Conservation (phyloP, 805 yeast species). For the Wickerhamomyces tratensis region DNA sequence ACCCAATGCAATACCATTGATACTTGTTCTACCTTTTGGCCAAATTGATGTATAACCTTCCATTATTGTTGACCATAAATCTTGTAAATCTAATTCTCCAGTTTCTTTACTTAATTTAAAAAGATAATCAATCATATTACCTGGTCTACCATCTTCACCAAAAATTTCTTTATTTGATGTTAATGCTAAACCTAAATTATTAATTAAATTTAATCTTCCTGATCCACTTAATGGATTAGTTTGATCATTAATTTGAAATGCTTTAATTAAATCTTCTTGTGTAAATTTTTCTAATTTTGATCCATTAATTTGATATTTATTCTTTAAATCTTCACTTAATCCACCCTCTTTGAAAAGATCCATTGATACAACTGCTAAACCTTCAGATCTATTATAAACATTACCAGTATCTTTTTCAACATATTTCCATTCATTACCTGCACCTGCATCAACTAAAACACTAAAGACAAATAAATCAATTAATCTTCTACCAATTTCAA, state of each 20-base stretch:
- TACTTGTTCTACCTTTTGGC: slow-evolving; percentile 47
- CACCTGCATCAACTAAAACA: slow-evolving; percentile 60
- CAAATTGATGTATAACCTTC: slow-evolving; percentile 47
- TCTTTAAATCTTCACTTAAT: slow-evolving; percentile 26
- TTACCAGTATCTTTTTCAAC: slow-evolving; percentile 25
- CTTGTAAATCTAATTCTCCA: slow-evolving; percentile 29
- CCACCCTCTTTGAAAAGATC: slow-evolving; percentile 42
- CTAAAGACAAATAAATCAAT: slow-evolving; percentile 51
- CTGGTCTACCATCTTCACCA: slow-evolving; percentile 39
- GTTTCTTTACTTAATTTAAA: slow-evolving; percentile 12
- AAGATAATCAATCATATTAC: slow-evolving; percentile 43
- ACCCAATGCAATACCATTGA: slow-evolving; percentile 44
- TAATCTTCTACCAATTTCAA: slow-evolving; percentile 42
- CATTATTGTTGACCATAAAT: slow-evolving; percentile 47
- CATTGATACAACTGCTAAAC: slow-evolving; percentile 51
- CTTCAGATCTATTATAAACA: slow-evolving; percentile 42
- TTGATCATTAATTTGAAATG: slow-evolving; percentile 35
- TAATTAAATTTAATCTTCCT: slow-evolving; percentile 40
- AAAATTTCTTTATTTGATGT: slow-evolving; percentile 29
- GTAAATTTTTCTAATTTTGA: slow-evolving; percentile 26
- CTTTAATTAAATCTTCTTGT: slow-evolving; percentile 24
- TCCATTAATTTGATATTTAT: slow-evolving; percentile 36
- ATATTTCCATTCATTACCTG: slow-evolving; percentile 50
- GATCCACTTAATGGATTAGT: slow-evolving; percentile 42
- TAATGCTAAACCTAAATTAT: slow-evolving; percentile 38